Evolutionary conservation across 768 basidiomycete species (phyloP), one percentile per base, ranked within the genome.

Genomic region (Trametes cingulata): DNA sequence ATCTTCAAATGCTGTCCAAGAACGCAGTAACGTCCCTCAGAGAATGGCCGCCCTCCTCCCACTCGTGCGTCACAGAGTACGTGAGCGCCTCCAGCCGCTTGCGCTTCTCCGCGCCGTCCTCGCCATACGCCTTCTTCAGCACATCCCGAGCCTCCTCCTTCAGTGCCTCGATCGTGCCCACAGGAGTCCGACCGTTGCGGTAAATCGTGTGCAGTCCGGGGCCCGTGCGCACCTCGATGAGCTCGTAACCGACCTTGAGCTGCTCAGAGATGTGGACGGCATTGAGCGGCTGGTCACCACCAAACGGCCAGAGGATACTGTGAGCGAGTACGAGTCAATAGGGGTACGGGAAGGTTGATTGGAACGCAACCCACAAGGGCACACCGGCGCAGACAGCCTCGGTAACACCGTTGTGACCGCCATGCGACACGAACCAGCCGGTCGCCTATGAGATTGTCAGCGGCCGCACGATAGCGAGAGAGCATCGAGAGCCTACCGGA

Each of bases 261-360:
- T 48, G 55, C 10, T 67, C 62, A 1, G 63, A 50, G 42, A 68
- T 41, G 42, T 62, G 54, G 8, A 68, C 48, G 22, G 62, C 57
- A 48, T 69, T 69, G 14, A 54, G 20, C 10, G 70, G 67, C 52
- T 71, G 70, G 40, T 69, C 68, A 12, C 52, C 61, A 25, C 39
- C 15, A 53, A 67, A 67, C 6, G 70, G 70, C 70, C 70, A 71
- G 19, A 66, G 57, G 27, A 71, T 69, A 53, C 70, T 71, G 27
- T 40, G 1, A 12, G 36, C 1, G 0, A 29, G 22, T 27, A 20
- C 29, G 14, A 13, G 6, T 40, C 39, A n/a, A 13, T 13, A 5
- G 14, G 39, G 5, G 39, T 40, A 47, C 9, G 13, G 14, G 4
- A 8, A 8, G 13, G 6, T 10, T 4, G 10, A 33, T 33, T 4